Conservation (phyloP, 805 yeast genomes). For the Kuraishia capsulata region DNA sequence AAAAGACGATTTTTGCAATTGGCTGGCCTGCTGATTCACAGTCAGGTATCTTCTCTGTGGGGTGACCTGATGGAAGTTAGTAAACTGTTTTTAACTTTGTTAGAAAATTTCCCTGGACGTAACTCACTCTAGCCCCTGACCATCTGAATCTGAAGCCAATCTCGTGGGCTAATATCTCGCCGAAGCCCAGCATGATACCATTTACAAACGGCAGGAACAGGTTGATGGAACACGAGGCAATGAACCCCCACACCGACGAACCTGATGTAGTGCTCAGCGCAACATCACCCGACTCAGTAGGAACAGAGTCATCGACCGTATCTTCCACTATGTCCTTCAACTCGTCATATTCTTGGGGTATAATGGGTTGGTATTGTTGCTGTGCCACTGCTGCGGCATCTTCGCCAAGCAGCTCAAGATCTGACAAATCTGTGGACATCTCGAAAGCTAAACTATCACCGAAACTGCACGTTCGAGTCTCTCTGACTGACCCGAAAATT, state of each 20-base stretch:
- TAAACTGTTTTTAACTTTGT: too few species aligned
- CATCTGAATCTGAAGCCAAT: constrained; percentile 74
- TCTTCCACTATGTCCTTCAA: constrained; percentile 6
- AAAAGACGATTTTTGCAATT: background rate
- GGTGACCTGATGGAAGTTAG: too few species aligned
- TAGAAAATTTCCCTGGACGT: background rate
- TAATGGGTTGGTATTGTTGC: constrained; percentile 8
- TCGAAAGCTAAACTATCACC: too few species aligned
- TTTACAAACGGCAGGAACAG: constrained; percentile 80
- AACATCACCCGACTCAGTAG: background rate
- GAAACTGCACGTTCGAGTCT: too few species aligned
- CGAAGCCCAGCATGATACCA: constrained; percentile 94
- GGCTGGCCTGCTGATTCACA: background rate
- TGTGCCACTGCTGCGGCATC: constrained; percentile 6
- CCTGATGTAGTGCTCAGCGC: constrained; percentile 7
- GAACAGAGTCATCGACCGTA: too few species aligned
- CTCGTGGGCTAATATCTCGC: constrained; percentile 91
- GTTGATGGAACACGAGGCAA: constrained; percentile 57
- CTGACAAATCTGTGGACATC: too few species aligned
- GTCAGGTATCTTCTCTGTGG: constrained; percentile 1
- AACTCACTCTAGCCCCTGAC: constrained; percentile 54
- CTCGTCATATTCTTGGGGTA: constrained; percentile 9
- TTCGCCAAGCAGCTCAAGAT: too few species aligned
- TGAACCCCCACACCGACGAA: constrained; percentile 26
- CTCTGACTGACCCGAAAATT: too few species aligned